Conservation (phyloP, 2,329 filamentous ascomycete species). For the Ophiostoma perfectum region DNA sequence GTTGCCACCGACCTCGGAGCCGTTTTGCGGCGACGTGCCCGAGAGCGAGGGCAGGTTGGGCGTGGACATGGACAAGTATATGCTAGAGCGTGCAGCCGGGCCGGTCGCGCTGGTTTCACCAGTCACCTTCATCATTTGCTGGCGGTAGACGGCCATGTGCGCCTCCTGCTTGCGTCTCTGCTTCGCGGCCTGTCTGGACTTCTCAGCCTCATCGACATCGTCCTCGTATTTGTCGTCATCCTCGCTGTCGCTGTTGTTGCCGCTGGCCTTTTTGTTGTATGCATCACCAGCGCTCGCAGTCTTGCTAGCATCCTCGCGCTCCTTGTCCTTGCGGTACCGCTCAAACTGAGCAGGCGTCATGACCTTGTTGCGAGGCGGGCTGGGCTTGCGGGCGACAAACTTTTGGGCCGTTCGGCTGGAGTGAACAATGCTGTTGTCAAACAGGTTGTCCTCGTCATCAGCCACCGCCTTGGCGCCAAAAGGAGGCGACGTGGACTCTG, state of each 20-base stretch:
- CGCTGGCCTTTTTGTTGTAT: slow-evolving; percentile 37
- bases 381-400: slow-evolving; percentile 34
- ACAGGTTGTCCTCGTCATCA: slow-evolving; percentile 52
- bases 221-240: slow-evolving; percentile 63
- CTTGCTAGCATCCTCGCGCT: slow-evolving; percentile 46
- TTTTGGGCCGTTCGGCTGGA: slow-evolving; percentile 37
- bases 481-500: slow-evolving; percentile 33
- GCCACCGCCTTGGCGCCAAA: slow-evolving; percentile 39
- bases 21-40: slow-evolving; percentile 34
- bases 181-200: slow-evolving; percentile 64
- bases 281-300: slow-evolving; percentile 42
- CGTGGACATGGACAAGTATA: slow-evolving; percentile 56
- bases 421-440: slow-evolving; percentile 43
- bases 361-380: slow-evolving; percentile 58
- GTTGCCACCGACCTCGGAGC: slow-evolving; percentile 43
- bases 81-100: slow-evolving; percentile 44
- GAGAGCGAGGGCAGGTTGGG: slow-evolving; percentile 46
- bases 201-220: slow-evolving; percentile 74
- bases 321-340: slow-evolving; percentile 68
- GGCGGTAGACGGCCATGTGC: slow-evolving; percentile 80
- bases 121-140: slow-evolving; percentile 96
- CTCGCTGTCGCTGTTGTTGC: slow-evolving; percentile 59
- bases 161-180: slow-evolving; percentile 85
- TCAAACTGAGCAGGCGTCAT: slow-evolving; percentile 91
- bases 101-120: slow-evolving; percentile 57